Conservation (phyloP, 1,284 basidiomycete species). For the Dichomitus squalens region DNA sequence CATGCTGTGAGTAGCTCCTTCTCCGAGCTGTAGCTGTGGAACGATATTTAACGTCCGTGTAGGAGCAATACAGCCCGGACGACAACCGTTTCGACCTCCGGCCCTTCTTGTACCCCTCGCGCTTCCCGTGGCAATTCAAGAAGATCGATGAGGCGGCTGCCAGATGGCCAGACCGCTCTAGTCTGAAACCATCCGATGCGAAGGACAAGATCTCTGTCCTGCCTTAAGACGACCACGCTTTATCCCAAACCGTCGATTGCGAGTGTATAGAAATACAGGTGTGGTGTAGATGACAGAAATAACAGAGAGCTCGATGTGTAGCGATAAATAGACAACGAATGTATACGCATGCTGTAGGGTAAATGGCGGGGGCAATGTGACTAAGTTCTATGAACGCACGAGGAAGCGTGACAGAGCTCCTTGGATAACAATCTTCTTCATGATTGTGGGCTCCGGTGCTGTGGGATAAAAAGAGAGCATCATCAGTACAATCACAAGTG, state of each 20-base stretch:
- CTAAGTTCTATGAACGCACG: slow-evolving; percentile 17
- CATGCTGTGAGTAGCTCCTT: slow-evolving; percentile 73
- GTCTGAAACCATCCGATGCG: slow-evolving; percentile 22
- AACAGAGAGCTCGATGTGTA: slow-evolving; percentile 9
- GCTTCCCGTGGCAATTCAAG: slow-evolving; percentile 95
- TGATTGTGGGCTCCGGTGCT: slow-evolving; percentile 81
- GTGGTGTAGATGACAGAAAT: slow-evolving; percentile 22
- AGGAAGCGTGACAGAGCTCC: slow-evolving; percentile 63
- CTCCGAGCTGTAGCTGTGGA: background rate
- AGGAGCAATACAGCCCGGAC: slow-evolving; percentile 96
- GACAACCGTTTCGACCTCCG: slow-evolving; percentile 97
- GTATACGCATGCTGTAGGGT: background rate
- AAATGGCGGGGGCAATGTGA: background rate
- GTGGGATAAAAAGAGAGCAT: background rate
- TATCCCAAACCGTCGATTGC: background rate
- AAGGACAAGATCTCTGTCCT: slow-evolving; percentile 20
- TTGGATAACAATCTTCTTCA: slow-evolving; percentile 83
- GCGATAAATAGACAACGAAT: slow-evolving; percentile 5
- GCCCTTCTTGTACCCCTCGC: slow-evolving; percentile 93
- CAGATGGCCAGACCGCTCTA: slow-evolving; percentile 71
- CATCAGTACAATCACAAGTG: slow-evolving; percentile 2
- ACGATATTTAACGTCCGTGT: background rate
- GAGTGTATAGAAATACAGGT: slow-evolving; percentile 16
- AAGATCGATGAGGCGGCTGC: slow-evolving; percentile 90
- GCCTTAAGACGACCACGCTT: background rate